Percentiles rank a stretch among this genome's conserved stretches.
phyloP scores from a whole-genome alignment of 2,329 filamentous ascomycete genomes.

The Fusarium protoensiforme region DNA sequence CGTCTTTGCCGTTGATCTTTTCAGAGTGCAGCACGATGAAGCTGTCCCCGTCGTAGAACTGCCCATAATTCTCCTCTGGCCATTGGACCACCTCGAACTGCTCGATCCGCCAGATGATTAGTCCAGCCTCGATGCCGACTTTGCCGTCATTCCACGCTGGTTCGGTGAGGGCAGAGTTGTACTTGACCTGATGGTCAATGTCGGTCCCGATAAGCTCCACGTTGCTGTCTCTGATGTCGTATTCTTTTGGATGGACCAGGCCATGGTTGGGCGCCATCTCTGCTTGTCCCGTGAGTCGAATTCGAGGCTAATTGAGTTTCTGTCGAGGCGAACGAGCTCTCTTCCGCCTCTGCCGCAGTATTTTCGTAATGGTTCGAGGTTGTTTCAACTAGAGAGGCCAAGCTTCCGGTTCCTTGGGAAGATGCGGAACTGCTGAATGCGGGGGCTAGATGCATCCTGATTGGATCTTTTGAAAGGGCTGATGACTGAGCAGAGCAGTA shows the following conservation, averaged over 20 bases:
- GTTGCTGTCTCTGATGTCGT: conserved; percentile 76
- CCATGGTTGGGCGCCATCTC: conserved; percentile 71
- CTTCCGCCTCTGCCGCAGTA: background rate
- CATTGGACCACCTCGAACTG: conserved; percentile 72
- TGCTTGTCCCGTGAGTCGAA: background rate
- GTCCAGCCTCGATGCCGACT: conserved; percentile 64
- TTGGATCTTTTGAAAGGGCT: conserved; percentile 25
- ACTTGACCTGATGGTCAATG: conserved; percentile 75
- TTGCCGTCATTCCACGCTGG: conserved; percentile 73
- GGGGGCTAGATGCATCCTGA: conserved; percentile 31
- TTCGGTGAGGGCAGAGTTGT: conserved; percentile 72
- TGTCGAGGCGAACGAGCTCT: background rate
- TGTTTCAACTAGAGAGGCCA: conserved; percentile 15
- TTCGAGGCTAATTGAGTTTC: background rate
- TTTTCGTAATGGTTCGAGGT: background rate
- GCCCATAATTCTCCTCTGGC: conserved; percentile 66
- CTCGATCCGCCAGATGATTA: conserved; percentile 75
- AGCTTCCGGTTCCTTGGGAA: background rate
- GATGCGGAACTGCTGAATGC: conserved; percentile 31
- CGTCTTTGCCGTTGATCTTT: conserved; percentile 59
- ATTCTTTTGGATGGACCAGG: conserved; percentile 70
- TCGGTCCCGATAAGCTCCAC: conserved; percentile 72
- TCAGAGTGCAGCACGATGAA: conserved; percentile 73
- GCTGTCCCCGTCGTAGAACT: conserved; percentile 76
- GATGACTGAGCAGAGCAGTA: conserved; percentile 36